Base-by-base conservation (phyloP, 2,329 filamentous ascomycete species). In the Dothidotthia symphoricarpi region DNA sequence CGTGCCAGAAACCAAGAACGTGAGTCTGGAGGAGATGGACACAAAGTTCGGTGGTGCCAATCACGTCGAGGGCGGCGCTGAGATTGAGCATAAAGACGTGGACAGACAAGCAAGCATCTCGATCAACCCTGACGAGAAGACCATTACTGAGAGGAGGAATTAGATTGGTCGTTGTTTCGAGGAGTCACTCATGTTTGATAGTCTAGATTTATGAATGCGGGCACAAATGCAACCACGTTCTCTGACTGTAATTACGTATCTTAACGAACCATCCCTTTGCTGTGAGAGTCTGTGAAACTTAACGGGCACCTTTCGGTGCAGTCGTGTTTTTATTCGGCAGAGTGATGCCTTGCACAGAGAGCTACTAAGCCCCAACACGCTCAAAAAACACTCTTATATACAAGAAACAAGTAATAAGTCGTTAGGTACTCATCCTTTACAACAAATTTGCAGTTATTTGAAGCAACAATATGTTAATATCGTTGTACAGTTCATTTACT, bases 11-110 rank as follows among this genome's bases (percentile, higher is more conserved):
- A 71, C 69, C 6, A 69, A 68, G 56, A 59, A 67, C 40, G 63
- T 78, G 1, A 61, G 68, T 6, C 68, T 80, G 3, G 76, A 80
- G 59, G 75, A 78, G 66, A 78, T 79, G 51, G 77, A 79, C 43
- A 66, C 69, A 4, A 65, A 77, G 31, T 80, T 80, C 38, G 76
- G 76, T 31, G 75, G 76, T n/a, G 66, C 66, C 39, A 79, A 78
- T 57, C 77, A 80, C 45, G 72, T 75, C 17, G 71, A 75, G 54
- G 74, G 75, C 57, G 76, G 76, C 25, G 75, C 70, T 2, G 69
- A 74, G 55, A 68, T 78, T 29, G 59, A 70, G 34, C 58, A 57
- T 5, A 63, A 66, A 37, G 63, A 69, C 34, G 64, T 67, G 25
- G 57, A 57, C 16, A 48, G 45, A 26, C 42, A 60, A 4, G 49